Evolutionary conservation across 2,329 filamentous ascomycete species (phyloP).

Genomic region (Aspergillus spinulosporus): DNA sequence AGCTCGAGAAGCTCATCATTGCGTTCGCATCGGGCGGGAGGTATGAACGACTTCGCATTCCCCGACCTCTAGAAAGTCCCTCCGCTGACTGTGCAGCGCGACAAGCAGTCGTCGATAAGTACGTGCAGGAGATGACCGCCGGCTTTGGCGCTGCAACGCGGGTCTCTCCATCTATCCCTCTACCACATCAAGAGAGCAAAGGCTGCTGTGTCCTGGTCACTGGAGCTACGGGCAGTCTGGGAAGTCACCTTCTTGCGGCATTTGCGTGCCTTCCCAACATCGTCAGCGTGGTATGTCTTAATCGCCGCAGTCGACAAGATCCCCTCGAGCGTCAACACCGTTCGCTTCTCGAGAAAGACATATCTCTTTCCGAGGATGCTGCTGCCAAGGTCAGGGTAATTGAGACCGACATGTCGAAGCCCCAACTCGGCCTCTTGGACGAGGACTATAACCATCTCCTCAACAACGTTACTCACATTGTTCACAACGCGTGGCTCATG

Average conservation of each 20-base stretch:
- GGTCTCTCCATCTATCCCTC: too few relatives aligned
- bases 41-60: neutral
- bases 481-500: slow-evolving; percentile 37
- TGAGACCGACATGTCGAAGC: slow-evolving; percentile 50
- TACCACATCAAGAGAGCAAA: too few relatives aligned
- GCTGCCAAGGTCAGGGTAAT: slow-evolving; percentile 48
- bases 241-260: slow-evolving; percentile 43
- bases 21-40: too few relatives aligned
- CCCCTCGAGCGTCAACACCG: slow-evolving; percentile 37
- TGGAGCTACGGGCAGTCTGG: slow-evolving; percentile 44
- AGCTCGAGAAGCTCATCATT: too few relatives aligned
- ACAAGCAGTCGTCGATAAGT: slow-evolving; percentile 20
- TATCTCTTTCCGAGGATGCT: slow-evolving; percentile 22
- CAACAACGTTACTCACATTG: slow-evolving; percentile 49
- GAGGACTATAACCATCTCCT: slow-evolving; percentile 43
- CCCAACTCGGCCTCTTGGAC: slow-evolving; percentile 50
- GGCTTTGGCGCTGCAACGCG: slow-evolving; percentile 18
- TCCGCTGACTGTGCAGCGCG: slow-evolving; percentile 14
- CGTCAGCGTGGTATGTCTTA: slow-evolving; percentile 46
- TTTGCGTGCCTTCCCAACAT: slow-evolving; percentile 34
- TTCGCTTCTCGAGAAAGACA: slow-evolving; percentile 30
- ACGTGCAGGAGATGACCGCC: slow-evolving; percentile 26
- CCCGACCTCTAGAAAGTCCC: neutral
- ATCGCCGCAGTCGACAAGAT: slow-evolving; percentile 39
- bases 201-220: slow-evolving; percentile 41